phyloP scores from a whole-genome alignment of 2,329 filamentous ascomycete genomes.

The Sporothrix pseudoabietina region DNA sequence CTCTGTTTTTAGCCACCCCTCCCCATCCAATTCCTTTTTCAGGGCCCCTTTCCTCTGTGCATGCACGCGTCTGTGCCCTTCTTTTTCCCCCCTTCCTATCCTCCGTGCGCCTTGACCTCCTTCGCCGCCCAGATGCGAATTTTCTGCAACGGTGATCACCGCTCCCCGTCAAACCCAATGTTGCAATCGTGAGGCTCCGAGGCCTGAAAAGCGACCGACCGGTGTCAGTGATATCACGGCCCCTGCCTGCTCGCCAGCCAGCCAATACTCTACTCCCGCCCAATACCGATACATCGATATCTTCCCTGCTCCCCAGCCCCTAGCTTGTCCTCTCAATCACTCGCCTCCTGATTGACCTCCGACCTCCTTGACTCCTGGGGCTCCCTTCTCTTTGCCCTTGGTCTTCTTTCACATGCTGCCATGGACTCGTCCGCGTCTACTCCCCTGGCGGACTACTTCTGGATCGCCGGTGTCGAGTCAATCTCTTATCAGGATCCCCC shows the following conservation, averaged over 20 bases:
- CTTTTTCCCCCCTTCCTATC: background rate
- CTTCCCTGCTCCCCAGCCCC: background rate
- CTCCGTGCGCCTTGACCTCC: background rate
- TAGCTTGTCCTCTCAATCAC: background rate
- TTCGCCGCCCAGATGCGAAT: background rate
- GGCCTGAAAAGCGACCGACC: conserved; percentile 24
- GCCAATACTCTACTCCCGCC: background rate
- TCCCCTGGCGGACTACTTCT: conserved; percentile 74
- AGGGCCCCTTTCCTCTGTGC: conserved; percentile 6
- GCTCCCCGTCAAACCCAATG: conserved; percentile 25
- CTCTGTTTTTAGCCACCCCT: conserved; percentile 6
- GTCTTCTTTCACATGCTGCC: conserved; percentile 40
- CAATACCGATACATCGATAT: background rate
- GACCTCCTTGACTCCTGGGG: background rate
- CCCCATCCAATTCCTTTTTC: background rate
- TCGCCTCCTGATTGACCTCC: background rate
- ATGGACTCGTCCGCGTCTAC: conserved; percentile 62
- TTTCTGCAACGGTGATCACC: conserved; percentile 21
- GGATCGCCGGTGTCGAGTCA: conserved; percentile 72
- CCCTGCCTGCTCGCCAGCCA: background rate
- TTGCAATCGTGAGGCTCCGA: conserved; percentile 26
- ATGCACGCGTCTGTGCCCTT: conserved; percentile 2
- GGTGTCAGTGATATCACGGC: conserved; percentile 12
- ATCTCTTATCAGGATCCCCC: conserved; percentile 63
- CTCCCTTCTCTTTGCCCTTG: conserved; percentile 30